These are phyloP conservation scores for Ceratocystis albifundus DNA, from an alignment of 2,329 filamentous ascomycete species.

Conservation along the genomic window DNA sequence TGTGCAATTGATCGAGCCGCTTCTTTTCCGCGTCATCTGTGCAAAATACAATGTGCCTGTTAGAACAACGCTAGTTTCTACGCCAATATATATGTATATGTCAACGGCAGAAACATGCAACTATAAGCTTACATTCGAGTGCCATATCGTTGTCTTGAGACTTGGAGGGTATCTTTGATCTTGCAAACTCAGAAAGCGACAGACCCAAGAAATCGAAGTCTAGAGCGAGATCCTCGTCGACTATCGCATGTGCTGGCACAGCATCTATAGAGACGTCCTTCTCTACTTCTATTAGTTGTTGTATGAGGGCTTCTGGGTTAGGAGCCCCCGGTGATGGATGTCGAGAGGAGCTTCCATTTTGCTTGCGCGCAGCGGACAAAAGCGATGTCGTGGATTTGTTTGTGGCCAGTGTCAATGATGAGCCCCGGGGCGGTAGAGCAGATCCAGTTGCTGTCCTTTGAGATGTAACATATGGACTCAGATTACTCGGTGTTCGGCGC, in stretches of 20 bases:
- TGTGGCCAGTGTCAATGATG: constrained; percentile 65
- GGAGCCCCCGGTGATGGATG: constrained; percentile 27
- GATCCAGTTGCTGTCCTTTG: constrained; percentile 47
- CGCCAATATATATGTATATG: background rate
- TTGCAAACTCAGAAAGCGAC: constrained; percentile 60
- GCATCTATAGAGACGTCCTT: constrained; percentile 10
- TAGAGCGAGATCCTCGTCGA: constrained; percentile 45
- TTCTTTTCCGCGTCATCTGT: constrained; percentile 67
- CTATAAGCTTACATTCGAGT: constrained; percentile 18
- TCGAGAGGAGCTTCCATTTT: constrained; percentile 58
- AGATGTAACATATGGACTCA: constrained; percentile 56
- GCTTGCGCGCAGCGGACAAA: constrained; percentile 49
- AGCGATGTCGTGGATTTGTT: constrained; percentile 69
- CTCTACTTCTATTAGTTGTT: constrained; percentile 16
- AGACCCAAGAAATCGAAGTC: constrained; percentile 69
- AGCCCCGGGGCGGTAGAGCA: constrained; percentile 35
- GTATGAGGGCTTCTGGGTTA: constrained; percentile 17
- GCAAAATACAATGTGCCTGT: background rate
- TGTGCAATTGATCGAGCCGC: constrained; percentile 82
- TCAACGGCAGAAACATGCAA: background rate
- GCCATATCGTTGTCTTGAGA: background rate
- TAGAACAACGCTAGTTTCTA: background rate
- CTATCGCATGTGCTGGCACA: constrained; percentile 44
- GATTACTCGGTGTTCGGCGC: constrained; percentile 49
- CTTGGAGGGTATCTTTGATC: constrained; percentile 26